Conservation (phyloP, 2,329 filamentous ascomycete genomes). For the Alternaria viburni region DNA sequence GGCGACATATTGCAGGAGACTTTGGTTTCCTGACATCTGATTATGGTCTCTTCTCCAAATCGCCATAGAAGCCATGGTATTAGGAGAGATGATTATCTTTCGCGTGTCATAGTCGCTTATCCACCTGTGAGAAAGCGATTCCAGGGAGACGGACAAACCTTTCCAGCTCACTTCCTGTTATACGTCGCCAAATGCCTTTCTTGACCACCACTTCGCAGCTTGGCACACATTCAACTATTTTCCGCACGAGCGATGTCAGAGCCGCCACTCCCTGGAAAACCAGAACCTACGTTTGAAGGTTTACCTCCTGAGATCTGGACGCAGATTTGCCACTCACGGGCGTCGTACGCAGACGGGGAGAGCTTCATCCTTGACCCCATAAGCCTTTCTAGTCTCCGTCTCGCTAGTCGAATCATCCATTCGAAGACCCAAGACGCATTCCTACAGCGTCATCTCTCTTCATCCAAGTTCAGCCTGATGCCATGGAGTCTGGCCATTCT, state of each 20-base stretch:
- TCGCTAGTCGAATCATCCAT: background rate
- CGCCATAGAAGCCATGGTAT: background rate
- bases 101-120: background rate
- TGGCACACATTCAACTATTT: background rate
- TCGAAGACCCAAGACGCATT: background rate
- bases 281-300: background rate
- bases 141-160: background rate
- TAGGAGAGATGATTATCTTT: background rate
- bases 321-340: background rate
- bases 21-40: background rate
- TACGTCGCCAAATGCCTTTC: background rate
- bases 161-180: background rate
- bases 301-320: background rate
- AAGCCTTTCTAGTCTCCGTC: background rate
- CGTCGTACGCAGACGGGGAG: background rate
- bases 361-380: background rate
- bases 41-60: background rate
- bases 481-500: background rate
- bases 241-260: background rate
- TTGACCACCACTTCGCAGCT: background rate
- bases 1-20: background rate
- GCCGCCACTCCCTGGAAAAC: background rate
- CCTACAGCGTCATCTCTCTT: background rate
- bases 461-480: background rate
- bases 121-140: background rate